phyloP scores from a whole-genome alignment of 345 rosid species.

The Moringa oleifera region DNA sequence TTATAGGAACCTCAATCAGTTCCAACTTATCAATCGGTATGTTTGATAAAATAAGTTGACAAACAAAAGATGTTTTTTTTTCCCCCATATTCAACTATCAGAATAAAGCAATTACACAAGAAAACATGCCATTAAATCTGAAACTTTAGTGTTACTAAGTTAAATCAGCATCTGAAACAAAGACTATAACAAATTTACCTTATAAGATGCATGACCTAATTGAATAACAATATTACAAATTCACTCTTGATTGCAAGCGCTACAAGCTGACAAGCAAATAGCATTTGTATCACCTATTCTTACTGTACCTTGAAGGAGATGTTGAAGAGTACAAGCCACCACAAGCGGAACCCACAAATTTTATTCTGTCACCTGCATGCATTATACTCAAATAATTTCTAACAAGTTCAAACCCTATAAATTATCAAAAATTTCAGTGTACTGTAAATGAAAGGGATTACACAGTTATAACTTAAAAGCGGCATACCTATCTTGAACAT shows the following conservation, averaged over 20 bases:
- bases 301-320: constrained; percentile 52
- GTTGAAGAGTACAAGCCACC: constrained; percentile 40
- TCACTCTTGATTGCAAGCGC: neutral
- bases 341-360: constrained; percentile 40
- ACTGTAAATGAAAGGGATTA: too few relatives aligned
- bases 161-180: neutral
- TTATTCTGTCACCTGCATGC: constrained; percentile 74
- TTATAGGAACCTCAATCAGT: neutral
- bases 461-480: too few relatives aligned
- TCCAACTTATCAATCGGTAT: neutral
- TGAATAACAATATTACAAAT: neutral
- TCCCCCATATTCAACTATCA: neutral
- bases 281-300: neutral
- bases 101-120: neutral
- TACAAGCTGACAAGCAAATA: too few relatives aligned
- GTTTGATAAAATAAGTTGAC: neutral
- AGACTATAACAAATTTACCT: neutral
- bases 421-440: too few relatives aligned
- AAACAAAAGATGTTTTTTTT: neutral
- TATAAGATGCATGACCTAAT: neutral
- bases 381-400: constrained; percentile 17
- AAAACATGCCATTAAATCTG: neutral
- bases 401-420: constrained; percentile 19
- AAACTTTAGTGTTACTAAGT: too few relatives aligned
- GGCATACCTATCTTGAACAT: constrained; percentile 61